Evolutionary conservation across 371 early-diverging fungal genomes (phyloP), one percentile per base, ranked within the genome.

Genomic region (Funneliformis caledonium): DNA sequence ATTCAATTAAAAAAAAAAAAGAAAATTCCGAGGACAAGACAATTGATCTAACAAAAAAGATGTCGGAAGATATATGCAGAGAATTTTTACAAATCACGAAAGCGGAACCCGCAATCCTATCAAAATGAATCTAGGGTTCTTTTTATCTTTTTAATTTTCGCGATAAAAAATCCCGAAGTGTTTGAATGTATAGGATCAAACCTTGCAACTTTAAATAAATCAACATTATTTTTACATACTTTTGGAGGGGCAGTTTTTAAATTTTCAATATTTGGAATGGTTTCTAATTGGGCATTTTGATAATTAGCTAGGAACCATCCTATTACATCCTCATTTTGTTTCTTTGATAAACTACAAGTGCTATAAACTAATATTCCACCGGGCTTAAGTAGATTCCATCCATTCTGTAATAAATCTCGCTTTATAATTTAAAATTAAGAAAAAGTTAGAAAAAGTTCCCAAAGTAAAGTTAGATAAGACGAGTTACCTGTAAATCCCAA

Each of bases 291-390:
- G 14, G 81, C 65, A 69, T 76, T 45, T 16, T 14, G 10, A 22
- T 70, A 31, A 61, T 76, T 42, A 76, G 22, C 19, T 48, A 97
- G 81, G 76, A 96, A 95, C 90, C 93, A 92, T 9, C 83, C 88
- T 2, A 96, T 87, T 33, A 95, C 92, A 12, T 88, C 91, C 83
- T 96, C 97, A 82, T 96, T 96, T 82, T 96, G 97, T 47, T 86
- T 84, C 2, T 87, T 81, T 0, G 95, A 89, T 61, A 96, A 83
- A 7, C 91, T 92, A 83, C 96, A 95, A 0, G 95, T 96, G 83
- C 93, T 93, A 85, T 96, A 97, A 4, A 96, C 92, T 85, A 96
- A 84, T 2, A 92, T 83, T 0, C 96, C 96, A 37, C 90, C 91
- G 0, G 88, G 86, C 64, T 87, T 89, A n/a, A 93, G 82, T 83